These are phyloP conservation scores for Cercospora brassicicola DNA, from an alignment of 2,329 filamentous ascomycete species.

Conservation along the genomic window DNA sequence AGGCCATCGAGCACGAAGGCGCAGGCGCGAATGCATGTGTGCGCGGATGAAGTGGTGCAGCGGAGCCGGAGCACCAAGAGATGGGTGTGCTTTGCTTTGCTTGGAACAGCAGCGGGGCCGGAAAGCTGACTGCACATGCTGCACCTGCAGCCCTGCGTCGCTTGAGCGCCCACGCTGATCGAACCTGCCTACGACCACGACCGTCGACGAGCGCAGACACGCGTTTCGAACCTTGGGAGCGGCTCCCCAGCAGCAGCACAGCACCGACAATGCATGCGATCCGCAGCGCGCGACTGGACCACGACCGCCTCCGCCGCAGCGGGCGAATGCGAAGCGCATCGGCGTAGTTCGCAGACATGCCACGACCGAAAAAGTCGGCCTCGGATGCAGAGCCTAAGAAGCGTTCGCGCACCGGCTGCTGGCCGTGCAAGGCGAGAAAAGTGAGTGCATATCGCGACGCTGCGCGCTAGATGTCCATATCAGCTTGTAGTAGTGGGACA, in stretches of 20 bases:
- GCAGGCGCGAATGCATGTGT: neutral
- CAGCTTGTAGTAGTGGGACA: neutral
- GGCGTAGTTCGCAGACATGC: constrained; percentile 50
- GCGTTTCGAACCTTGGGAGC: neutral
- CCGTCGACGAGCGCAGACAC: neutral
- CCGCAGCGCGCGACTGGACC: neutral
- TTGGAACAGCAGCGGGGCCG: neutral
- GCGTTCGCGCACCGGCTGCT: constrained; percentile 68
- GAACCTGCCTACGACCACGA: neutral
- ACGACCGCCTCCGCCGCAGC: neutral
- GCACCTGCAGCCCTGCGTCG: neutral
- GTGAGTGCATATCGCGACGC: neutral
- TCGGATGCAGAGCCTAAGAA: constrained; percentile 63
- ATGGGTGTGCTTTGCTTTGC: neutral
- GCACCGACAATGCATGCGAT: neutral
- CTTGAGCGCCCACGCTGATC: neutral
- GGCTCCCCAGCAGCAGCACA: neutral
- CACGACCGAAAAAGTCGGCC: constrained; percentile 64
- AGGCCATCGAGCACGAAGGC: neutral
- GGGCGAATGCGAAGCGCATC: neutral
- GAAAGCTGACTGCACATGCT: neutral
- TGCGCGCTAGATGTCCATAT: neutral
- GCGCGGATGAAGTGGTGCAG: neutral
- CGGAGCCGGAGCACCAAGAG: neutral
- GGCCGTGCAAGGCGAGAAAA: constrained; percentile 77